Percentiles rank a stretch among this genome's conserved stretches.
Conservation (phyloP, 495 filamentous ascomycete genomes). For the Cercophora samala region DNA sequence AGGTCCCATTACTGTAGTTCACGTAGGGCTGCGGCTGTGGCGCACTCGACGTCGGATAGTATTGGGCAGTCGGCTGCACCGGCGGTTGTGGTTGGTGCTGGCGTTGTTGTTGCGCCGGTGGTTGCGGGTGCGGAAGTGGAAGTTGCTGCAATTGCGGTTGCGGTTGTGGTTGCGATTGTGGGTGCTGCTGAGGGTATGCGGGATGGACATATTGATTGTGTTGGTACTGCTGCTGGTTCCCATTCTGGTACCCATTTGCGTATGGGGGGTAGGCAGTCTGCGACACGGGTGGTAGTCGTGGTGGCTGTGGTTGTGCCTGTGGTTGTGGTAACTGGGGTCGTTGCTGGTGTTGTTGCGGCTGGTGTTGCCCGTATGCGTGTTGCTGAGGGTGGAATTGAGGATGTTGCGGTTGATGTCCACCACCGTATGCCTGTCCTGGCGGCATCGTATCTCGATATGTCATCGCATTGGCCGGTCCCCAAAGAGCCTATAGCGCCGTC, state of each 20-base stretch:
- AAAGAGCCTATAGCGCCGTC: not conserved
- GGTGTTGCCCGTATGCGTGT: constrained; percentile 18
- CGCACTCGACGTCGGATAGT: not conserved
- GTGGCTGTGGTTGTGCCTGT: constrained; percentile 27
- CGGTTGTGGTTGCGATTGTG: constrained; percentile 25
- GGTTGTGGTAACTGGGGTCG: constrained; percentile 19
- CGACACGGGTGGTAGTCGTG: constrained; percentile 21
- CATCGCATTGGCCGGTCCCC: not conserved
- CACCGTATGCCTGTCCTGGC: constrained; percentile 42
- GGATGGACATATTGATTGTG: constrained; percentile 30
- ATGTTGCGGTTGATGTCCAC: constrained; percentile 17
- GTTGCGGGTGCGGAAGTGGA: constrained; percentile 8
- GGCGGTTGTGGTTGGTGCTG: constrained; percentile 16
- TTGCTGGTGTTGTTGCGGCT: constrained; percentile 24
- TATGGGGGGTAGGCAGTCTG: constrained; percentile 22
- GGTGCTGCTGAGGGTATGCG: constrained; percentile 20
- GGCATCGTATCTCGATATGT: constrained; percentile 34
- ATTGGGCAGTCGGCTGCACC: constrained; percentile 8
- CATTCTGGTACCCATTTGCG: constrained; percentile 22
- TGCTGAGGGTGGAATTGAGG: constrained; percentile 20
- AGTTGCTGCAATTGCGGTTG: constrained; percentile 9
- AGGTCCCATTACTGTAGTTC: constrained; percentile 7
- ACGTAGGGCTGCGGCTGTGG: not conserved
- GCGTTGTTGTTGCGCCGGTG: constrained; percentile 16
- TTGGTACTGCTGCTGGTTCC: constrained; percentile 29